Evolutionary conservation across 2,329 filamentous ascomycete species (phyloP).

Genomic region (Penicillium sp.): DNA sequence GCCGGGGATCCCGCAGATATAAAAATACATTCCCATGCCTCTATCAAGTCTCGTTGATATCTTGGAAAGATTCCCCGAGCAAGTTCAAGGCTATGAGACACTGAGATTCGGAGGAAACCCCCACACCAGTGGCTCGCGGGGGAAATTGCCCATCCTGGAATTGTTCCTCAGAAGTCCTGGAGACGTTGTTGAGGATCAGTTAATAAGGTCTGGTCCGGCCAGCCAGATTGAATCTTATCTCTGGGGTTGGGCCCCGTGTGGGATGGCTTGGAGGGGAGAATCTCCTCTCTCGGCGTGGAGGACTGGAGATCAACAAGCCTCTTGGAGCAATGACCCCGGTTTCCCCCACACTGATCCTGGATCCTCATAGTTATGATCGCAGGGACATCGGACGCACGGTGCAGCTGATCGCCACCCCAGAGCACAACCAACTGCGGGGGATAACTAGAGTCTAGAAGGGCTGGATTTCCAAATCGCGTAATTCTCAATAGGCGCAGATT

Average conservation of each 20-base stretch:
- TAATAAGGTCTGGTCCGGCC: not conserved
- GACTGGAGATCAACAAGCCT: not conserved
- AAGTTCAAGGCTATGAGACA: not conserved
- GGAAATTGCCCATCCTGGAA: not conserved
- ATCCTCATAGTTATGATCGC: not conserved
- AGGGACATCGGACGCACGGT: not conserved
- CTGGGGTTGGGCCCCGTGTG: not conserved
- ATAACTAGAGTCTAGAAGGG: not conserved
- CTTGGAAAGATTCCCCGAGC: constrained; percentile 2
- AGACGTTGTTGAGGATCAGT: not conserved
- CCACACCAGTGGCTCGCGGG: not conserved
- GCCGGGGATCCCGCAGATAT: constrained; percentile 1
- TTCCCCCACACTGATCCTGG: not conserved
- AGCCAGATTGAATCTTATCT: not conserved
- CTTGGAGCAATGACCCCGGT: not conserved
- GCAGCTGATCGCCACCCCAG: not conserved
- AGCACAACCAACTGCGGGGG: not conserved
- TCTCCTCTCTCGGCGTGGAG: not conserved
- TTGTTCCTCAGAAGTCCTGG: no score
- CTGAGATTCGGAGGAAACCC: not conserved
- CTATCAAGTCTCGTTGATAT: not conserved
- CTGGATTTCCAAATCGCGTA: not conserved
- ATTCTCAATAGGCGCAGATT: not conserved
- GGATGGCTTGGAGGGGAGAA: not conserved
- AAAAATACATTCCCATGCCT: not conserved